phyloP scores from a whole-genome alignment of 805 yeast genomes.

The Metschnikowia similis region DNA sequence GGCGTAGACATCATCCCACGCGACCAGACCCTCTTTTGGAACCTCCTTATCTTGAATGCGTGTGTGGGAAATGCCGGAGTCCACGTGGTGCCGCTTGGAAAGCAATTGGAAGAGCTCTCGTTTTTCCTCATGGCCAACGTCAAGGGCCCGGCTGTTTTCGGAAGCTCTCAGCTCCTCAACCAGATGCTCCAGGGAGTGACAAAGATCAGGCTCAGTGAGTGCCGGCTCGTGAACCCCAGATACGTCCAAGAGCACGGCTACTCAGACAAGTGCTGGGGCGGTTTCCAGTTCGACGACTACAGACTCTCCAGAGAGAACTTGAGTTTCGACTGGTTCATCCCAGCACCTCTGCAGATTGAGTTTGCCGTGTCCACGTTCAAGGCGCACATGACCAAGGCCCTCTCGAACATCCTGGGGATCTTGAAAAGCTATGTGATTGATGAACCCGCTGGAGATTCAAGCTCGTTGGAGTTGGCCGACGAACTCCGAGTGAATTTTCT shows the following conservation, averaged over 20 bases:
- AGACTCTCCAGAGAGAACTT: conserved; percentile 49
- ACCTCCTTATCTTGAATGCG: conserved; percentile 65
- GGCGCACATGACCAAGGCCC: conserved; percentile 40
- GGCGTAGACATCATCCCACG: conserved; percentile 66
- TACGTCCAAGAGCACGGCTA: conserved; percentile 35
- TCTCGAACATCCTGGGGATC: conserved; percentile 37
- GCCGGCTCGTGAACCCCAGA: conserved; percentile 48
- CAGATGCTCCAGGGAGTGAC: conserved; percentile 63
- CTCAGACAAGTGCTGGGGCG: conserved; percentile 68
- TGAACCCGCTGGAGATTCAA: conserved; percentile 12
- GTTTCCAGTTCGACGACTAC: conserved; percentile 51
- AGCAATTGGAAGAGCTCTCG: conserved; percentile 46
- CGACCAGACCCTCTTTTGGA: conserved; percentile 73
- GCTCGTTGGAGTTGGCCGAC: conserved; percentile 42
- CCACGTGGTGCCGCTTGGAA: conserved; percentile 39
- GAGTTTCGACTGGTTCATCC: conserved; percentile 71
- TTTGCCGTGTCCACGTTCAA: conserved; percentile 61
- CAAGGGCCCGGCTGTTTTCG: conserved; percentile 61
- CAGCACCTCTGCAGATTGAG: conserved; percentile 50
- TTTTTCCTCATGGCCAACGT: conserved; percentile 43
- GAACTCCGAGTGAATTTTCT: conserved; percentile 51
- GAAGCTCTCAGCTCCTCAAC: conserved; percentile 60
- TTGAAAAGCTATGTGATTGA: conserved; percentile 20
- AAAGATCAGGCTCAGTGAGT: conserved; percentile 54
- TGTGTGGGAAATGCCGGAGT: conserved; percentile 64